Evolutionary conservation across 345 rosid genomes (phyloP), one percentile per base, ranked within the genome.

Genomic region (Geranium rotundifolium): DNA sequence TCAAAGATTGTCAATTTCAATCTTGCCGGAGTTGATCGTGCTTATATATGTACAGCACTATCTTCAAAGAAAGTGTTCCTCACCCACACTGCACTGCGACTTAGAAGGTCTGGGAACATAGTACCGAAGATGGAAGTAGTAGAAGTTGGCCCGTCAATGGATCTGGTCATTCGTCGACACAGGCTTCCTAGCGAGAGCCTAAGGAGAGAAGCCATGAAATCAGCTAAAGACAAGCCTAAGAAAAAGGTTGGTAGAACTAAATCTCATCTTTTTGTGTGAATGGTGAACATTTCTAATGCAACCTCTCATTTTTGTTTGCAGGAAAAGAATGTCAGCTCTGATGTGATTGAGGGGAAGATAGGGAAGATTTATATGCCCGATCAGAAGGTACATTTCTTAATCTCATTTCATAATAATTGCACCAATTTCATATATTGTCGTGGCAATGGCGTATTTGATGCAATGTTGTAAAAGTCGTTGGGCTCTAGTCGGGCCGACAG

Each of bases 71-170:
- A 71, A 71, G 92, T 88, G 27, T 62, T 77, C 59, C 71, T 93
- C 1, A 84, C 92, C 18, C 99, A 93, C 70, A 90, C 96, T 63
- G 92, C 96, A 0, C 17, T 93, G 68, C 80, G 89, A 67, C 85
- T 93, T 19, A 93, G 88, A 61, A 90, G 78, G 76, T 93, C 99
- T 1, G 97, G 97, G 17, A 76, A 88, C 1, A 61, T 86, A n/a
- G 89, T 93, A n/a, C 97, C 99, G 14, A 84, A 86, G 75, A 82
- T 88, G 75, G 97, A 93, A 81, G 77, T 93, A 39, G 85, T 88
- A 19, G 97, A 93, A 79, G 85, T 88, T 7, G 97, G 99, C 60
- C 99, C 97, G 13, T 90, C 96, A 6, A 90, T 90, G 97, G 99
- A 93, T 67, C 80, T 93, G 39, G 95, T 90, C 54, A 72, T 82